phyloP scores from a whole-genome alignment of 2,329 filamentous ascomycete genomes.

The Trichoderma asperellum region DNA sequence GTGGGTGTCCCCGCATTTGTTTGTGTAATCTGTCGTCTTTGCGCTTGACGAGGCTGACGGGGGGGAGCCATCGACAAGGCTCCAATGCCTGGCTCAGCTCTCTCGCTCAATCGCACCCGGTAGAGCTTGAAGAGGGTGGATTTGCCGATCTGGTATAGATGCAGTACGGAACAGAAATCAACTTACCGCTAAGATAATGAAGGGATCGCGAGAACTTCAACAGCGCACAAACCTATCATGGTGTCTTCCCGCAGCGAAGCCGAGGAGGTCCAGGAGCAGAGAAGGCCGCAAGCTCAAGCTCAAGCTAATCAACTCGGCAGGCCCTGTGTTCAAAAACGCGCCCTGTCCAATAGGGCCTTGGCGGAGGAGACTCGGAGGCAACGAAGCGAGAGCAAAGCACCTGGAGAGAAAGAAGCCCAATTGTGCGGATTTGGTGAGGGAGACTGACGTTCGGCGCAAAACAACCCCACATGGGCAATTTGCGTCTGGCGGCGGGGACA shows the following conservation, averaged over 20 bases:
- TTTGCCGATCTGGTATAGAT: neutral
- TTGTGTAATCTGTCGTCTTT: conserved; percentile 10
- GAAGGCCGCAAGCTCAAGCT: conserved; percentile 30
- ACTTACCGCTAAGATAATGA: conserved; percentile 49
- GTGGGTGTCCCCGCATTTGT: neutral
- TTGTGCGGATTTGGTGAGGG: conserved; percentile 23
- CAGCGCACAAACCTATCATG: conserved; percentile 48
- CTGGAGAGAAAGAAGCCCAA: conserved; percentile 4
- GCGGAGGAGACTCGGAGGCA: neutral
- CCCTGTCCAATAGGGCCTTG: conserved; percentile 17
- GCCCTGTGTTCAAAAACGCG: conserved; percentile 2
- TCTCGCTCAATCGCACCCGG: neutral
- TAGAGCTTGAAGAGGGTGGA: too few relatives aligned
- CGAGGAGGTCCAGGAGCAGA: conserved; percentile 34
- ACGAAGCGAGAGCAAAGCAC: conserved; percentile 28
- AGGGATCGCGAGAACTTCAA: conserved; percentile 39
- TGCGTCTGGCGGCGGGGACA: conserved; percentile 4
- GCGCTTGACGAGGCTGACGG: conserved; percentile 11
- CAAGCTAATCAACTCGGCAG: conserved; percentile 28
- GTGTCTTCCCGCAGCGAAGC: conserved; percentile 41
- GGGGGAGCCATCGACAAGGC: neutral
- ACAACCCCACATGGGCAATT: conserved; percentile 24
- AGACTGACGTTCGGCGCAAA: conserved; percentile 29
- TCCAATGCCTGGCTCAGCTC: neutral
- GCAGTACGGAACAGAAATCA: neutral